A percentile compares a stretch with the other conserved stretches of the same genome.
These are phyloP conservation scores for Mucor mucedo DNA, from an alignment of 371 early-diverging fungal genomes.

Conservation along the genomic window DNA sequence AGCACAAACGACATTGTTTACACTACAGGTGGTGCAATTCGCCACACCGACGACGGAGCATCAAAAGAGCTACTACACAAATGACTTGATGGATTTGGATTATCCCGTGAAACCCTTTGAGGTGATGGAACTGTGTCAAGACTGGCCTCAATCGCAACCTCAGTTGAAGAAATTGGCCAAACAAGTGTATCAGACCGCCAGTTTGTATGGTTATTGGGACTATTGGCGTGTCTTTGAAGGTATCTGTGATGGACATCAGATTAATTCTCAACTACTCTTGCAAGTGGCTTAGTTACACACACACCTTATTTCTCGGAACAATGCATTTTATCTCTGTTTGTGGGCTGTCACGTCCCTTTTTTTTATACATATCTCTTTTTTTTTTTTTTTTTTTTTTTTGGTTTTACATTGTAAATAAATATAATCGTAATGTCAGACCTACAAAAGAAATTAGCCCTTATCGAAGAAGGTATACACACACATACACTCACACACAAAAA, in stretches of 20 bases:
- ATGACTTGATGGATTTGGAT: slow-evolving; percentile 11
- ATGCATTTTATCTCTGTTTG: not conserved
- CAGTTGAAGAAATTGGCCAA: slow-evolving; percentile 25
- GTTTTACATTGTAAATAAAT: not conserved
- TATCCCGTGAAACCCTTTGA: slow-evolving; percentile 27
- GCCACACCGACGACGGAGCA: not conserved
- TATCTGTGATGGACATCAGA: slow-evolving; percentile 42
- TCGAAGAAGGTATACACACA: slow-evolving; percentile 2
- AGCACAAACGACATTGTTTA: slow-evolving; percentile 13
- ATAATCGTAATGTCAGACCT: not conserved
- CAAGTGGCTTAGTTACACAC: slow-evolving; percentile 9
- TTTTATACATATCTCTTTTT: not conserved
- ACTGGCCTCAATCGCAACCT: slow-evolving; percentile 27
- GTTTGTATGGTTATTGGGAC: slow-evolving; percentile 50
- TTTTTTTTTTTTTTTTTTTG: not conserved
- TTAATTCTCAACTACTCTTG: slow-evolving; percentile 31
- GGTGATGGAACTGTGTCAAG: slow-evolving; percentile 37
- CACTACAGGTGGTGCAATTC: slow-evolving; percentile 23
- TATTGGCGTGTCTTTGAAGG: slow-evolving; percentile 48
- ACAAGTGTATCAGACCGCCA: slow-evolving; percentile 35
- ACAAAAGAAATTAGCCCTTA: not conserved
- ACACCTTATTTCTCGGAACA: not conserved
- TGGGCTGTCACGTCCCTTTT: not conserved
- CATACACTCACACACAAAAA: no score
- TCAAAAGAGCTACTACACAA: slow-evolving; percentile 8